A percentile compares a stretch with the other conserved stretches of the same genome.
phyloP scores from a whole-genome alignment of 75 land plant species.

The Pinus tabuliformis region DNA sequence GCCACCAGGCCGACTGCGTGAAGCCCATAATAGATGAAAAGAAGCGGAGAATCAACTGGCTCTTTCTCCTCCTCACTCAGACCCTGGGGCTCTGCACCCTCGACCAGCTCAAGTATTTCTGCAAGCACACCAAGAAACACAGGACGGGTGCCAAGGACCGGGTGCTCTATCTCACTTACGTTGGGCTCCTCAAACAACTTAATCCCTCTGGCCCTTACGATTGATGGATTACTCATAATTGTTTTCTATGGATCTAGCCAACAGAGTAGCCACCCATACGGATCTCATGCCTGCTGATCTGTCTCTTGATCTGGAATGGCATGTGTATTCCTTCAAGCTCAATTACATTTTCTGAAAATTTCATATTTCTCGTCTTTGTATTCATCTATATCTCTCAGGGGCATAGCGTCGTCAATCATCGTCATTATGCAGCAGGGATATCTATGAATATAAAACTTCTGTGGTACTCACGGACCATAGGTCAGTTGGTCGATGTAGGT shows the following conservation, averaged over 20 bases:
- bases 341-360: too few relatives aligned
- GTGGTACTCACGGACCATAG: too few relatives aligned
- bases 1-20: slow-evolving; percentile 48
- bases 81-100: slow-evolving; percentile 64
- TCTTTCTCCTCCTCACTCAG: slow-evolving; percentile 74
- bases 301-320: too few relatives aligned
- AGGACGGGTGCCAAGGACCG: slow-evolving; percentile 88
- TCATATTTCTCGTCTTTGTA: too few relatives aligned
- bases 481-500: too few relatives aligned
- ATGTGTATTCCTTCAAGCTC: too few relatives aligned
- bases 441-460: too few relatives aligned
- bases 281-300: too few relatives aligned
- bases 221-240: not conserved
- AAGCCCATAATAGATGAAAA: slow-evolving; percentile 53
- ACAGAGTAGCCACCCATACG: too few relatives aligned
- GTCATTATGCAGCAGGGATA: too few relatives aligned
- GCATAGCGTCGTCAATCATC: too few relatives aligned
- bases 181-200: slow-evolving; percentile 69
- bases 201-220: slow-evolving; percentile 37
- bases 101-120: slow-evolving; percentile 88
- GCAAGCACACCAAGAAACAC: slow-evolving; percentile 73
- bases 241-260: not conserved
- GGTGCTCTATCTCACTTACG: slow-evolving; percentile 77
- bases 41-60: slow-evolving; percentile 78
- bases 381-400: too few relatives aligned